Conservation (phyloP, 1,284 basidiomycete species). For the Flammula alnicola region DNA sequence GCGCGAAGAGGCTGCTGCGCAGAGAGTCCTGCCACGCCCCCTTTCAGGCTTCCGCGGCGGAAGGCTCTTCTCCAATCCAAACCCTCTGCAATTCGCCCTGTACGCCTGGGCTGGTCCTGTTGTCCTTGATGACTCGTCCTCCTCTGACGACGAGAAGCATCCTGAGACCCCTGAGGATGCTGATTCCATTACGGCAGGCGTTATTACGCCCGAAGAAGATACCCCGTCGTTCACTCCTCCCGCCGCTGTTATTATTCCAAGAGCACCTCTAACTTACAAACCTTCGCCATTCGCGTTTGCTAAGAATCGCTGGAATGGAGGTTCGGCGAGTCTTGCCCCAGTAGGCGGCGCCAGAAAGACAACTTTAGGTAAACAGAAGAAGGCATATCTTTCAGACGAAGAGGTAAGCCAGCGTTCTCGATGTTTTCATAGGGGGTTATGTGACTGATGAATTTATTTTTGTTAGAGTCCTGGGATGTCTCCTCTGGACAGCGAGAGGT, state of each 20-base stretch:
- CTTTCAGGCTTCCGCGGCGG: slow-evolving; percentile 41
- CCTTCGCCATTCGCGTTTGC: slow-evolving; percentile 44
- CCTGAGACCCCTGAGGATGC: slow-evolving; percentile 58
- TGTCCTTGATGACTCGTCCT: slow-evolving; percentile 40
- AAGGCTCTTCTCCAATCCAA: slow-evolving; percentile 48
- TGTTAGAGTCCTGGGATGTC: slow-evolving; percentile 6
- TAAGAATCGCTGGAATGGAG: slow-evolving; percentile 39
- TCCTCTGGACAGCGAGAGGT: slow-evolving; percentile 9
- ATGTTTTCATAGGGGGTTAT: too few relatives aligned
- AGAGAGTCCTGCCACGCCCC: slow-evolving; percentile 42
- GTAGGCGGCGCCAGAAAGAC: background rate
- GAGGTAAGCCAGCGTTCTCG: slow-evolving; percentile 25
- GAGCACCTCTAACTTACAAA: slow-evolving; percentile 40
- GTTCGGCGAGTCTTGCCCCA: background rate
- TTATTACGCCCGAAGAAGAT: slow-evolving; percentile 27
- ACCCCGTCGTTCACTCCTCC: slow-evolving; percentile 22
- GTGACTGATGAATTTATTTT: background rate
- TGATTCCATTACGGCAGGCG: slow-evolving; percentile 33
- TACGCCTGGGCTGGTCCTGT: slow-evolving; percentile 51
- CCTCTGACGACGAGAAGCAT: slow-evolving; percentile 50
- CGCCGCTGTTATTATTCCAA: slow-evolving; percentile 27
- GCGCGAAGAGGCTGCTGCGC: slow-evolving; percentile 33
- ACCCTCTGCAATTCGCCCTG: slow-evolving; percentile 48
- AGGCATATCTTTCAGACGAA: slow-evolving; percentile 27
- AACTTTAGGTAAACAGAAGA: background rate